These are phyloP conservation scores for Penicillium sp. DNA, from an alignment of 2,329 filamentous ascomycete species.

Conservation along the genomic window DNA sequence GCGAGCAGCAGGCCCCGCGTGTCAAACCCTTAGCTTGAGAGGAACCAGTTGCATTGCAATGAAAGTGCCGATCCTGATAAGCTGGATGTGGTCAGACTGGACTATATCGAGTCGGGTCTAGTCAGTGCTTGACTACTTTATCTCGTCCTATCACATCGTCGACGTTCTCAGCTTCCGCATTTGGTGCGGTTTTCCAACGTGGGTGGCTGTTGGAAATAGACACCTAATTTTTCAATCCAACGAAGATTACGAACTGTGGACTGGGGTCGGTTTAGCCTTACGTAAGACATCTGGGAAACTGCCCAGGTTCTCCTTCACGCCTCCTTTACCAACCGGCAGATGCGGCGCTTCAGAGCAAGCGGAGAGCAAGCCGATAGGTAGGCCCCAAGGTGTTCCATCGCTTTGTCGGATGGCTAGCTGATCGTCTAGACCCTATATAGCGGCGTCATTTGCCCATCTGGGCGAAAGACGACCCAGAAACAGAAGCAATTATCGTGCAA, in stretches of 20 bases:
- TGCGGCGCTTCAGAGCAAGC: too few species aligned
- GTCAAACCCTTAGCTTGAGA: conserved; percentile 2
- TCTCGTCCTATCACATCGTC: conserved; percentile 4
- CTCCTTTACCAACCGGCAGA: too few species aligned
- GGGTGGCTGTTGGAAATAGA: neutral
- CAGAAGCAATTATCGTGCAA: too few species aligned
- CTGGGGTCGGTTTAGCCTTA: too few species aligned
- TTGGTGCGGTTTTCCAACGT: neutral
- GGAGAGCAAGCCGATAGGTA: too few species aligned
- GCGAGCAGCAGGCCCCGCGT: conserved; percentile 5
- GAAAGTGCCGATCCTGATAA: conserved; percentile 20
- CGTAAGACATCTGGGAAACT: too few species aligned
- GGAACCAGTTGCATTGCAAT: conserved; percentile 21
- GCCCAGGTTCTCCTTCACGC: too few species aligned
- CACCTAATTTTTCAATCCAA: neutral
- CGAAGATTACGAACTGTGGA: neutral
- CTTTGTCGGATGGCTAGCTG: too few species aligned
- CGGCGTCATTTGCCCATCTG: too few species aligned
- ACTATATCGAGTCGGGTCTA: conserved; percentile 15
- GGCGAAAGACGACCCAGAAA: too few species aligned
- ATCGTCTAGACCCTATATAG: too few species aligned
- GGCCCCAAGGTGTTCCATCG: too few species aligned
- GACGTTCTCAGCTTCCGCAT: neutral
- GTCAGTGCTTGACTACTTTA: conserved; percentile 12
- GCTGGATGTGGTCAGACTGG: conserved; percentile 5